These are phyloP conservation scores for Pholiota molesta DNA, from an alignment of 768 basidiomycete genomes.

Conservation along the genomic window DNA sequence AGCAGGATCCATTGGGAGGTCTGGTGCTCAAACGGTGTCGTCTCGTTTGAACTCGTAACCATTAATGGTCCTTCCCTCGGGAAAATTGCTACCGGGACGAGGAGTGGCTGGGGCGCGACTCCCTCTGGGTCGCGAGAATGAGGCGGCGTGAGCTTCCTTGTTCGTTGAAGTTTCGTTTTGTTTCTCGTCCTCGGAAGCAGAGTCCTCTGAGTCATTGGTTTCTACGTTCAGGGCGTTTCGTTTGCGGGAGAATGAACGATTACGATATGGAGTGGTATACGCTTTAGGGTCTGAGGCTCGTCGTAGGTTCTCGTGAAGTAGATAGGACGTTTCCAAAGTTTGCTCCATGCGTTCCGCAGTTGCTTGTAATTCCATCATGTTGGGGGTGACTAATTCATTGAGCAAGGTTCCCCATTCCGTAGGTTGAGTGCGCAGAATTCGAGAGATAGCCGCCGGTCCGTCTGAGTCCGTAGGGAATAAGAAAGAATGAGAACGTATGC, in stretches of 20 bases:
- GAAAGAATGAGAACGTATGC: conserved; percentile 7
- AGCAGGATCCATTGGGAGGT: conserved; percentile 16
- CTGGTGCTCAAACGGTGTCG: background rate
- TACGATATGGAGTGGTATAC: too few relatives aligned
- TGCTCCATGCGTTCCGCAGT: background rate
- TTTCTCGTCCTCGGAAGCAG: too few relatives aligned
- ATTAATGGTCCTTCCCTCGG: background rate
- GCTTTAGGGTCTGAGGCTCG: too few relatives aligned
- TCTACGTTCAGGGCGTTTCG: too few relatives aligned
- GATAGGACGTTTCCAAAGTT: too few relatives aligned
- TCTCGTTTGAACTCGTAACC: conserved; percentile 2
- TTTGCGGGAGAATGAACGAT: too few relatives aligned
- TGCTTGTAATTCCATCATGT: background rate
- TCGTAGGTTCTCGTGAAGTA: too few relatives aligned
- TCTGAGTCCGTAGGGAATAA: conserved; percentile 2
- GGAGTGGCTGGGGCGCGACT: too few relatives aligned
- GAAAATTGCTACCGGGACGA: conserved; percentile 4
- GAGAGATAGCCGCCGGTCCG: background rate
- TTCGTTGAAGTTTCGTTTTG: too few relatives aligned
- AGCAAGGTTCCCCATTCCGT: conserved; percentile 4
- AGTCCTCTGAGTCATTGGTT: too few relatives aligned
- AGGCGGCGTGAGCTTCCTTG: too few relatives aligned
- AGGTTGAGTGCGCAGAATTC: conserved; percentile 13
- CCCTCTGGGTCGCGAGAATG: too few relatives aligned
- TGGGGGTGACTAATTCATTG: background rate